Base-by-base conservation (phyloP, 176 grass and related monocot genomes). In the Puya raimondii region DNA sequence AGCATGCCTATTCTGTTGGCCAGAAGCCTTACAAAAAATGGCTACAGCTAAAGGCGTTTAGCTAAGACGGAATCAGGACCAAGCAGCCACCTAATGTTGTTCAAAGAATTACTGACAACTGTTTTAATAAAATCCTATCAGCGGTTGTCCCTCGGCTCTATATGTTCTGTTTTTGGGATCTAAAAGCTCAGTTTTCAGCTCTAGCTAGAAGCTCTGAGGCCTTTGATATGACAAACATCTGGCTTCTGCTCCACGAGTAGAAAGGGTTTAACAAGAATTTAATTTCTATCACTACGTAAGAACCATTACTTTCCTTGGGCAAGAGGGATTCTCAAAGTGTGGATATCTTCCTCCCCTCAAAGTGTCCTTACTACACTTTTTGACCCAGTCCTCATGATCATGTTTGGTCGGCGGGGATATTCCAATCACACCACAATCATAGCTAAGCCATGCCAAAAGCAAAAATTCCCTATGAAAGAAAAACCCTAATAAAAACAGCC, bases 261-360 rank as follows among this genome's bases (percentile, higher is more conserved):
- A 42, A 42, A 42, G 33, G 33, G 4, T 42, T 42, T 42, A 42
- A 42, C 9, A 4, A 10, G 13, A n/a, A n/a, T 17, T n/a, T 21
- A 20, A 15, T 59, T 21, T 18, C 15, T 21, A 17, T 18, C 54
- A 9, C 15, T 59, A 15, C 15, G 20, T 18, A 59, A 59, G 54
- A 59, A 59, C 14, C 15, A 66, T 42, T 83, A 70, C 74, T 80
- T 91, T 86, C 69, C 80, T 86, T 86, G 63, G 66, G 63, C 48
- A 5, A 64, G 73, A 72, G 67, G 53, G 70, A 81, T 87, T 77
- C 84, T 64, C 49, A 10, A 50, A 18, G 26, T 83, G 70, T 52
- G 80, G 77, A 54, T 63, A 71, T 74, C 76, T 12, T 79, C 63
- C 71, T 72, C 78, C 70, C 48, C 29, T 66, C 53, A 67, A 78